Evolutionary conservation across 78 protist species (phyloP), one percentile per base, ranked within the genome.

Genomic region (Ministeria vibrans): DNA sequence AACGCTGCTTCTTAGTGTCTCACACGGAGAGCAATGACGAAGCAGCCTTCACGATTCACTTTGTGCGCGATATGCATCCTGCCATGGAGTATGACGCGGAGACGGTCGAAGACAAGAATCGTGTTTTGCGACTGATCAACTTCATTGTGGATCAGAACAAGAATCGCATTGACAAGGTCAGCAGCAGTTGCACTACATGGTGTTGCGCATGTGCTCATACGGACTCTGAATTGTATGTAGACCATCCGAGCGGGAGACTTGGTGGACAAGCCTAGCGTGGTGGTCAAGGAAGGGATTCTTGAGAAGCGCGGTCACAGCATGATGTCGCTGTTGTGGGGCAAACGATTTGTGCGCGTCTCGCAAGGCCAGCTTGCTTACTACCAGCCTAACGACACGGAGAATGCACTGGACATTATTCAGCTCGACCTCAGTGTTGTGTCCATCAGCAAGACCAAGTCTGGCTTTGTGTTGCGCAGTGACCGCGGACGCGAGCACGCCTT

Each of bases 51-150:
- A 39, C n/a, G 51, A 39, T 66, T 5, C 2, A 66, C 73, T 66
- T 66, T 18, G 3, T 15, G 20, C 32, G 27, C 30, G 49, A 36
- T 3, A 22, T 23, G 30, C 43, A 3, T 4, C 32, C 66, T 3
- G 38, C 66, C 32, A 39, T 13, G 4, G 73, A 66, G 46, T 66
- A 66, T 28, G 73, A 66, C 27, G 73, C 73, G 18, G 73, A 66
- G 32, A 39, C 73, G 38, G 2, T 66, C 30, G 46, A 66, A n/a
- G 73, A 66, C 51, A 66, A 66, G 73, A 66, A 39, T 28, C 18
- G 34, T 22, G 41, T 66, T 46, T 66, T 5, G 20, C 73, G 73
- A 11, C 43, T 66, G 32, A 4, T 66, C 49, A 27, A 4, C 46
- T 9, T 39, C 73, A 66, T 66, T 18, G 46, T 66, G 51, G 25